Evolutionary conservation across 1,139 yeast genomes (phyloP).

Genomic region (Geotrichum phurueaensis): DNA sequence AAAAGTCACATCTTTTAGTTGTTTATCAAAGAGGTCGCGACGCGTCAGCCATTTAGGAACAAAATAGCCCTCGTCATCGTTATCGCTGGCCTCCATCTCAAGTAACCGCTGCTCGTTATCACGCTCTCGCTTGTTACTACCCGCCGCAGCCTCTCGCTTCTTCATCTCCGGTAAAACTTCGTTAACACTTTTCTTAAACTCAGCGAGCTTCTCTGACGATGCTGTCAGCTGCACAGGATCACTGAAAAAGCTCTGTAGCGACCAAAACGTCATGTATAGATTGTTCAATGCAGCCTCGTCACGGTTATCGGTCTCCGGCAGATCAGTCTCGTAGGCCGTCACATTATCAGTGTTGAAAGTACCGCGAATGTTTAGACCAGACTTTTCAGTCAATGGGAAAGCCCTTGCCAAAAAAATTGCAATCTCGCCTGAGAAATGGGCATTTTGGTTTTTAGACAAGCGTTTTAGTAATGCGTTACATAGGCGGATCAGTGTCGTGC

Average conservation of each 20-base stretch:
- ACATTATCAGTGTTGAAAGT: slow-evolving; percentile 35
- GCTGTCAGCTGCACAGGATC: slow-evolving; percentile 23
- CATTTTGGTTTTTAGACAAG: slow-evolving; percentile 35
- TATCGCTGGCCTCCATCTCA: slow-evolving; percentile 14
- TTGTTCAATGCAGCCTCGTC: slow-evolving; percentile 9
- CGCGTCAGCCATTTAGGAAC: slow-evolving; percentile 38
- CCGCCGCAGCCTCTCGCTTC: slow-evolving; percentile 11
- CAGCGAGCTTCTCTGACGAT: slow-evolving; percentile 17
- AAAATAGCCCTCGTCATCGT: slow-evolving; percentile 21
- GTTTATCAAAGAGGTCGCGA: slow-evolving; percentile 33
- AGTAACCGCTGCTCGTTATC: slow-evolving; percentile 13
- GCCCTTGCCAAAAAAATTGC: slow-evolving; percentile 37
- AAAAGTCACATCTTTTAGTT: slow-evolving; percentile 34
- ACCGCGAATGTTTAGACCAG: slow-evolving; percentile 38
- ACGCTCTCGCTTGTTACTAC: slow-evolving; percentile 14
- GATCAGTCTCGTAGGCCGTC: slow-evolving; percentile 29
- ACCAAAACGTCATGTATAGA: slow-evolving; percentile 29
- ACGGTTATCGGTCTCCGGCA: slow-evolving; percentile 3
- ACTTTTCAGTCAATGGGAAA: slow-evolving; percentile 37
- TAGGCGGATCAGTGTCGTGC: slow-evolving; percentile 37
- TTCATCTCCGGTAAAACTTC: slow-evolving; percentile 19
- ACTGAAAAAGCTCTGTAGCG: slow-evolving; percentile 28
- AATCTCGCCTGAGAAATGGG: slow-evolving; percentile 37
- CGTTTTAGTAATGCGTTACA: slow-evolving; percentile 37
- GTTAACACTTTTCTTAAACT: slow-evolving; percentile 21